Evolutionary conservation across 306 rosid genomes (phyloP).

Genomic region (Cajanus cajan): DNA sequence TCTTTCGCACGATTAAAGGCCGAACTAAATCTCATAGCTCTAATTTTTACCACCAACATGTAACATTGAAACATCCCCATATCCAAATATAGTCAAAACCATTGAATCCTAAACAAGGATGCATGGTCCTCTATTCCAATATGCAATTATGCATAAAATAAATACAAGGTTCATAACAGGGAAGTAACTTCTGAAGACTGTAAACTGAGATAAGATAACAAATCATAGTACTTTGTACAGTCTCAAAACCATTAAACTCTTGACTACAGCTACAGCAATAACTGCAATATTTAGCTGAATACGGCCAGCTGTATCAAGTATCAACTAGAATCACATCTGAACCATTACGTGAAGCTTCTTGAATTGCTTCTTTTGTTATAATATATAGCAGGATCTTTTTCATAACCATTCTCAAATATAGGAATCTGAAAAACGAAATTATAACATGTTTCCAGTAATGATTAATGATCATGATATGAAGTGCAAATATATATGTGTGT

Average conservation of each 20-base stretch:
- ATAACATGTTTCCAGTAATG: constrained; percentile 6
- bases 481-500: background rate
- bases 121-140: background rate
- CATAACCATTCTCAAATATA: constrained; percentile 95
- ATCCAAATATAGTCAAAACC: constrained; percentile 3
- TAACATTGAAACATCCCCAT: too few species aligned
- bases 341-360: constrained; percentile 85
- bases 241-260: background rate
- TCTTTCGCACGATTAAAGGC: too few species aligned
- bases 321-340: constrained; percentile 98
- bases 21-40: too few species aligned
- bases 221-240: background rate
- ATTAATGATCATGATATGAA: background rate
- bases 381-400: constrained; percentile 98
- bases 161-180: background rate
- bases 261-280: background rate
- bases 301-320: constrained; percentile 98
- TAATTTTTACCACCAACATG: too few species aligned
- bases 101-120: background rate
- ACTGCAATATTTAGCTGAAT: constrained; percentile 69
- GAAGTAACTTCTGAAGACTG: constrained; percentile 6
- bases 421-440: constrained; percentile 63
- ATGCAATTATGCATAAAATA: constrained; percentile 5
- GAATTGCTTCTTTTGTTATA: constrained; percentile 99
- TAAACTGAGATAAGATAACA: background rate